Evolutionary conservation across 768 basidiomycete species (phyloP).

Genomic region (Suillus occidentalis): DNA sequence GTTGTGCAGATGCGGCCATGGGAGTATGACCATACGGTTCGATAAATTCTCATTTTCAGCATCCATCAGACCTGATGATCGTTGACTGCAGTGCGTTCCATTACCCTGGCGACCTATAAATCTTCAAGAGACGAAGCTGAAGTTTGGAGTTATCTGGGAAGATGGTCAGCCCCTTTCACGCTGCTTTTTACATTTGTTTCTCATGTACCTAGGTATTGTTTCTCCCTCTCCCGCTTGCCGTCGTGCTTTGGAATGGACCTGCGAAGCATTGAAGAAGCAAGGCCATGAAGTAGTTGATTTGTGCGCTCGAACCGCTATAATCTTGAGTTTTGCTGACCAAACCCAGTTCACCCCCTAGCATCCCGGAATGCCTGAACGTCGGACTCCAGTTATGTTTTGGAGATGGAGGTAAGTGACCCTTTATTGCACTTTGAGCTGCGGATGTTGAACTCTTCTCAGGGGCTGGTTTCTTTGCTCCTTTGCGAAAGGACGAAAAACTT

Average conservation of each 20-base stretch:
- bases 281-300: constrained; percentile 43
- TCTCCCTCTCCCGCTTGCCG: constrained; percentile 41
- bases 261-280: constrained; percentile 33
- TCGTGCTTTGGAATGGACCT: constrained; percentile 36
- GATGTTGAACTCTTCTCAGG: constrained; percentile 33
- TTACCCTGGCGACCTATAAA: constrained; percentile 42
- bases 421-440: not conserved
- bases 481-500: constrained; percentile 37
- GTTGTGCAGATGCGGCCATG: constrained; percentile 42
- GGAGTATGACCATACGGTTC: constrained; percentile 44
- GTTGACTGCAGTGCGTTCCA: constrained; percentile 37
- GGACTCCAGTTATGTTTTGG: constrained; percentile 57
- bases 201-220: constrained; percentile 30
- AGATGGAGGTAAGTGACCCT: constrained; percentile 46
- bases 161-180: constrained; percentile 34
- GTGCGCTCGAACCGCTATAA: constrained; percentile 21
- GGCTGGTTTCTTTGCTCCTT: constrained; percentile 37
- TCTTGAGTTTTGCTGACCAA: not conserved
- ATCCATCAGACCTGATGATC: not conserved
- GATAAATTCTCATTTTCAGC: constrained; percentile 6
- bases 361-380: constrained; percentile 48
- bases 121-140: constrained; percentile 34
- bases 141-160: constrained; percentile 42
- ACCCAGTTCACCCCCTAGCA: constrained; percentile 43
- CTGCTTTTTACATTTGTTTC: not conserved